Conservation (phyloP, 768 basidiomycete species). For the Boletus eberwhitei region DNA sequence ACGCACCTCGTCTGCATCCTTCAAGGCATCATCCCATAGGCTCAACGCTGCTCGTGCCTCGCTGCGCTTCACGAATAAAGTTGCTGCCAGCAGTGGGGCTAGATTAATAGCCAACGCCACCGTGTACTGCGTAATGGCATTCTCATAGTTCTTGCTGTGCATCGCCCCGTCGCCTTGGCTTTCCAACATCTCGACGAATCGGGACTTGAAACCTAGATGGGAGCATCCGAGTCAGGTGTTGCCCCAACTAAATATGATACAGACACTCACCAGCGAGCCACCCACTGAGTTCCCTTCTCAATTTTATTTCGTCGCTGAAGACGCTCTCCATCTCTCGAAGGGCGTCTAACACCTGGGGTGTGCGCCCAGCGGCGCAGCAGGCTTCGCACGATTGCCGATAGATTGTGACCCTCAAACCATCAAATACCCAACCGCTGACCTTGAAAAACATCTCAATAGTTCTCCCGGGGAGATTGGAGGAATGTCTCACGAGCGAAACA, state of each 20-base stretch:
- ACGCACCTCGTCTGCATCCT: conserved; percentile 19
- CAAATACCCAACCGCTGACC: conserved; percentile 19
- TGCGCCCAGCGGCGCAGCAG: not conserved
- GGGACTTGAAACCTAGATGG: conserved; percentile 7
- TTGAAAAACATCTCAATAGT: not conserved
- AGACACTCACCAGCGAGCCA: conserved; percentile 13
- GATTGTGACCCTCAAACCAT: conserved; percentile 7
- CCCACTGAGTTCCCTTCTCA: not conserved
- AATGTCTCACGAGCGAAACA: conserved; percentile 15
- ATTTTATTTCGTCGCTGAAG: conserved; percentile 9
- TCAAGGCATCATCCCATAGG: conserved; percentile 11
- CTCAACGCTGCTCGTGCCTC: conserved; percentile 1
- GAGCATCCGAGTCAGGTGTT: not conserved
- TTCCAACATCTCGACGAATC: conserved; percentile 3
- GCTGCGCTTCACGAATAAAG: conserved; percentile 14
- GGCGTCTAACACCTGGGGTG: not conserved
- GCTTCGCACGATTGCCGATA: conserved; percentile 11
- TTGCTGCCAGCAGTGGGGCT: not conserved
- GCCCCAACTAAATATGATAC: not conserved
- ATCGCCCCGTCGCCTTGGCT: conserved; percentile 9
- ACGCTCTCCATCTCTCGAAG: conserved; percentile 2
- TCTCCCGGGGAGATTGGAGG: not conserved
- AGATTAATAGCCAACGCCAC: conserved; percentile 2
- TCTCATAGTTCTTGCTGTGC: not conserved
- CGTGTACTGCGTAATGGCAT: conserved; percentile 12